Evolutionary conservation across 495 filamentous ascomycete genomes (phyloP), one percentile per base, ranked within the genome.

Genomic region (Trichoderma erinaceum): DNA sequence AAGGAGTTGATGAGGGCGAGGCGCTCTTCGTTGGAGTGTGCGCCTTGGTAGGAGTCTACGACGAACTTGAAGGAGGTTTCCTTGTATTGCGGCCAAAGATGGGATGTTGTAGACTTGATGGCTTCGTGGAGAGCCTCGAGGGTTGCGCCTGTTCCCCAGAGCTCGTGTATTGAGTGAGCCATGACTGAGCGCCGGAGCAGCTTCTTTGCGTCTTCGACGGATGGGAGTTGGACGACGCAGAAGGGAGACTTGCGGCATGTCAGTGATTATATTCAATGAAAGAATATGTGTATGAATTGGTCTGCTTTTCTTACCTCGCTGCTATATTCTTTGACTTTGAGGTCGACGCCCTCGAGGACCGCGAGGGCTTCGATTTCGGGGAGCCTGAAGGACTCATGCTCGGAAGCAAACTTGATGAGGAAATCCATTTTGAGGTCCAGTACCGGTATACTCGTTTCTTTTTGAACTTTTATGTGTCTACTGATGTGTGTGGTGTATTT

Each of bases 351-450:
- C 41, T 86, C 81, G 16, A 96, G 75, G 8, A 85, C 75, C 8
- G 95, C 94, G 23, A 98, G 78, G 25, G 95, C 87, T 73, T 93
- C 79, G n/a, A 97, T 82, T 77, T 99, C 95, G 11, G 93, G 84
- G 68, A 84, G 84, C 66, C 93, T 90, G 75, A 99, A 99, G 16
- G 85, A 89, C 81, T 97, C 92, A 75, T 97, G 93, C 65, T 84
- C 81, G 76, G 98, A 96, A 13, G 88, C 92, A 74, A 98, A 92
- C 69, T 94, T 90, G 68, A 99, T 88, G 61, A 99, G 85, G 72
- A 90, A 98, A 68, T 95, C 87, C 86, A 92, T 89, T 2, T 67
- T 73, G 66, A 16, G 10, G 27, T 61, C 10, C 7, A 15, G 3
- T 11, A 18, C 16, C 13, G 7, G 56, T 48, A 48, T 38, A 8